Percentiles rank a stretch among this genome's conserved stretches.
These are phyloP conservation scores for Berkeleyomyces rouxiae DNA, from an alignment of 2,329 filamentous ascomycete genomes.

Conservation along the genomic window DNA sequence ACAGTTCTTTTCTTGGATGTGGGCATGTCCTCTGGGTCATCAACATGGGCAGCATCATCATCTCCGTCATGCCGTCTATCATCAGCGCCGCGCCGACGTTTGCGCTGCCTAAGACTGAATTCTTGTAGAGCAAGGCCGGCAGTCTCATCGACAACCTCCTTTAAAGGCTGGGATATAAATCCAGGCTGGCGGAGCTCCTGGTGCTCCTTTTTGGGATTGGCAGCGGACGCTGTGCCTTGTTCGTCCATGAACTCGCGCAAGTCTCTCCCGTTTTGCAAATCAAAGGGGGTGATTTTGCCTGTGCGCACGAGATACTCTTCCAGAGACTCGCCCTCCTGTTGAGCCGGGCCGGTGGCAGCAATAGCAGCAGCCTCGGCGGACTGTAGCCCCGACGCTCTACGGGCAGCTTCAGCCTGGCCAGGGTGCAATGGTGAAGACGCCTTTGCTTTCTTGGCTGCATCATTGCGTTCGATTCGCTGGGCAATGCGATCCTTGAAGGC, in stretches of 20 bases:
- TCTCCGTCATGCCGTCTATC: background rate
- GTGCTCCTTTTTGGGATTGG: constrained; percentile 44
- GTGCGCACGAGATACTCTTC: constrained; percentile 86
- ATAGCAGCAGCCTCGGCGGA: background rate
- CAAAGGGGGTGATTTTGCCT: constrained; percentile 94
- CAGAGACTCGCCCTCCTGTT: constrained; percentile 49
- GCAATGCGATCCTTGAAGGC: constrained; percentile 73
- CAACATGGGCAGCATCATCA: constrained; percentile 24
- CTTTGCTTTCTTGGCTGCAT: constrained; percentile 37
- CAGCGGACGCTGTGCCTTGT: constrained; percentile 18
- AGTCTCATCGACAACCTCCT: constrained; percentile 1
- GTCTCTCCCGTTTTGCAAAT: constrained; percentile 46
- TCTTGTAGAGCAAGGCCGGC: constrained; percentile 3
- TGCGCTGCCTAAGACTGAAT: constrained; percentile 7
- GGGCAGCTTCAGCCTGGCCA: background rate
- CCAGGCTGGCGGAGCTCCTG: constrained; percentile 58
- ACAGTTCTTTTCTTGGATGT: constrained; percentile 20
- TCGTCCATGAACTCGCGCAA: constrained; percentile 48
- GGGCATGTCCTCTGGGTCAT: constrained; percentile 19
- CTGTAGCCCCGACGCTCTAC: background rate
- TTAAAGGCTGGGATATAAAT: constrained; percentile 35
- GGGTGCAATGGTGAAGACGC: background rate
- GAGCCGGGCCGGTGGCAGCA: constrained; percentile 3
- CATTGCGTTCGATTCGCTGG: constrained; percentile 34
- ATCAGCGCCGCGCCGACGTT: constrained; percentile 2